Base-by-base conservation (phyloP, 495 filamentous ascomycete species). In the Lentithecium fluviatile region DNA sequence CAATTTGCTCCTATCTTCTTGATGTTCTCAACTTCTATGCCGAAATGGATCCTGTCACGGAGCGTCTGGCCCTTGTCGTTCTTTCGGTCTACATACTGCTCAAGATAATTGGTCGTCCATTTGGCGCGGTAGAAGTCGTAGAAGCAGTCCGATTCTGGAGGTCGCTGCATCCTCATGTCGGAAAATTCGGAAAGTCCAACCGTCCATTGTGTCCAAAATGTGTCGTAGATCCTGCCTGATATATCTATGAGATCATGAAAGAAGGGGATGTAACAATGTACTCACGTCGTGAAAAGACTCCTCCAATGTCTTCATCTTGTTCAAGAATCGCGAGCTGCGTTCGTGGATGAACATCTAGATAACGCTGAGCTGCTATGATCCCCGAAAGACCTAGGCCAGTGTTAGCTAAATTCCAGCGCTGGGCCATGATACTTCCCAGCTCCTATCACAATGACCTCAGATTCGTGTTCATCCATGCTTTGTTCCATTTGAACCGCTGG, bases 191-290 rank as follows among this genome's bases (percentile, higher is more conserved):
- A 24, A 2, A 56, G 19, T 23, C 52, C 52, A 21, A 13, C 3
- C 17, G 36, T 56, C 52, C 52, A 56, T 26, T 56, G 37, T 17
- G 52, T 45, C 52, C 52, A 56, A 20, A 56, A 56, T 23, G n/a
- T 23, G 38, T n/a, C 15, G 20, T 56, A 45, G 5, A 45, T 25
- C 26, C 52, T 45, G 6, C 52, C 52, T n/a, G n/a, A n/a, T n/a
- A n/a, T 56, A 34, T 10, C 19, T 11, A 17, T 17, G 38, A 19
- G n/a, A n/a, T n/a, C n/a, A n/a, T n/a, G n/a, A n/a, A n/a, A n/a
- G n/a, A n/a, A n/a, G n/a, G n/a, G n/a, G n/a, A n/a, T n/a, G n/a
- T n/a, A n/a, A n/a, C n/a, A n/a, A n/a, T n/a, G n/a, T n/a, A n/a
- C n/a, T n/a, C n/a, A n/a, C n/a, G n/a, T n/a, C n/a, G n/a, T n/a